Evolutionary conservation across 116 monocot genomes (phyloP).

Genomic region (Trichopus zeylanicus): DNA sequence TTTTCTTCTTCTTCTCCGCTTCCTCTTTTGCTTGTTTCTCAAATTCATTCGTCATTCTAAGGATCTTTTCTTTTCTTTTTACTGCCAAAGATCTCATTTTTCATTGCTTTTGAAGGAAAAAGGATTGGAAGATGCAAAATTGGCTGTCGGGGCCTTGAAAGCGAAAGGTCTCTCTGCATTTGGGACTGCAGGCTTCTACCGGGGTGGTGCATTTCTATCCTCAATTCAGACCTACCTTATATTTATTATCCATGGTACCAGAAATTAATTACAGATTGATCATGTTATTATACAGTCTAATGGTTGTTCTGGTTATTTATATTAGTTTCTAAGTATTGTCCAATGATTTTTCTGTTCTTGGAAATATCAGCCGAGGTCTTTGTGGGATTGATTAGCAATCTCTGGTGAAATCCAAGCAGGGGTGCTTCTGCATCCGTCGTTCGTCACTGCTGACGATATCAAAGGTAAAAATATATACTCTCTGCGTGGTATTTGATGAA

Average conservation of each 20-base stretch:
- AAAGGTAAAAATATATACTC: slow-evolving; percentile 32
- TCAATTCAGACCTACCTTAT: not conserved
- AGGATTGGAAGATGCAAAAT: slow-evolving; percentile 58
- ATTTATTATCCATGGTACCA: not conserved
- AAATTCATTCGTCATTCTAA: not conserved
- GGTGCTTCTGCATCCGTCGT: slow-evolving; percentile 72
- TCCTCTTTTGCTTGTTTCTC: not conserved
- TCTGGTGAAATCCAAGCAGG: slow-evolving; percentile 47
- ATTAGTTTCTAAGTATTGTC: not conserved
- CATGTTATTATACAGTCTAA: too few species aligned
- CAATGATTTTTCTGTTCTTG: not conserved
- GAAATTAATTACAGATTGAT: not conserved
- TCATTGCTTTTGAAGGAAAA: slow-evolving; percentile 29
- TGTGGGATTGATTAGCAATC: slow-evolving; percentile 51
- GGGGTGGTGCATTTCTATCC: slow-evolving; percentile 50
- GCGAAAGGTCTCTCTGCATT: slow-evolving; percentile 41
- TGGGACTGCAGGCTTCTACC: slow-evolving; percentile 71
- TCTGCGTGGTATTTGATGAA: not conserved
- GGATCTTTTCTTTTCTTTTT: not conserved
- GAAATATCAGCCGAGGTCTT: slow-evolving; percentile 57
- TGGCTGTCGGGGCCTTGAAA: slow-evolving; percentile 39
- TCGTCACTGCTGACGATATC: slow-evolving; percentile 62
- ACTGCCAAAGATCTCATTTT: not conserved
- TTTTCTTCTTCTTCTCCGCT: too few species aligned
- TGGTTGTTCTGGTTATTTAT: not conserved